Evolutionary conservation across 352 stramenopile species (phyloP).

Genomic region (Phytophthora colocasiae): DNA sequence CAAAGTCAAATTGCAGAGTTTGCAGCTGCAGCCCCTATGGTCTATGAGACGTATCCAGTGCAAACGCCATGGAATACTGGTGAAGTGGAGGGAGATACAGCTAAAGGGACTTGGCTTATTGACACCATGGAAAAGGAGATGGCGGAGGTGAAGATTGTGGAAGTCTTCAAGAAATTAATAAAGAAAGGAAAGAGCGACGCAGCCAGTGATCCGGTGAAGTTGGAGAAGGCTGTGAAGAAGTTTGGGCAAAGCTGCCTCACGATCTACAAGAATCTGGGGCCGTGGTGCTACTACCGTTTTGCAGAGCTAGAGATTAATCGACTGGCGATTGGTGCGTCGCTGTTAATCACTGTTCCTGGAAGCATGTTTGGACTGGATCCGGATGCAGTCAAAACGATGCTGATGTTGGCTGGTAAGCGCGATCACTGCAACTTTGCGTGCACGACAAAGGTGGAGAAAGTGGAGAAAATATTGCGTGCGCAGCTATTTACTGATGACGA

Average conservation of each 20-base stretch:
- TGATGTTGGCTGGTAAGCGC: constrained; percentile 52
- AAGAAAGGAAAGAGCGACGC: constrained; percentile 59
- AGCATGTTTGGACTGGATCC: constrained; percentile 66
- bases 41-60: constrained; percentile 66
- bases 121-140: constrained; percentile 53
- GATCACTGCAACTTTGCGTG: constrained; percentile 53
- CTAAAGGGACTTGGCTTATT: constrained; percentile 36
- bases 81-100: constrained; percentile 18
- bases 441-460: constrained; percentile 62
- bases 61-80: constrained; percentile 35
- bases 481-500: constrained; percentile 38
- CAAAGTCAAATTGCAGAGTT: constrained; percentile 61
- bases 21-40: constrained; percentile 70
- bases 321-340: constrained; percentile 55
- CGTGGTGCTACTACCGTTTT: constrained; percentile 82
- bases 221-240: constrained; percentile 60
- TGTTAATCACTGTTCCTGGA: constrained; percentile 58
- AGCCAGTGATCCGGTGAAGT: constrained; percentile 40
- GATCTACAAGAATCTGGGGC: constrained; percentile 68
- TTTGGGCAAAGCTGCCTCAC: constrained; percentile 65
- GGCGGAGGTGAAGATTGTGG: constrained; percentile 52
- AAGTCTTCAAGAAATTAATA: constrained; percentile 57
- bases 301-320: constrained; percentile 79
- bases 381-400: constrained; percentile 61
- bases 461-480: constrained; percentile 55